Evolutionary conservation across 768 basidiomycete species (phyloP).

Genomic region (Myochromella boudieri): DNA sequence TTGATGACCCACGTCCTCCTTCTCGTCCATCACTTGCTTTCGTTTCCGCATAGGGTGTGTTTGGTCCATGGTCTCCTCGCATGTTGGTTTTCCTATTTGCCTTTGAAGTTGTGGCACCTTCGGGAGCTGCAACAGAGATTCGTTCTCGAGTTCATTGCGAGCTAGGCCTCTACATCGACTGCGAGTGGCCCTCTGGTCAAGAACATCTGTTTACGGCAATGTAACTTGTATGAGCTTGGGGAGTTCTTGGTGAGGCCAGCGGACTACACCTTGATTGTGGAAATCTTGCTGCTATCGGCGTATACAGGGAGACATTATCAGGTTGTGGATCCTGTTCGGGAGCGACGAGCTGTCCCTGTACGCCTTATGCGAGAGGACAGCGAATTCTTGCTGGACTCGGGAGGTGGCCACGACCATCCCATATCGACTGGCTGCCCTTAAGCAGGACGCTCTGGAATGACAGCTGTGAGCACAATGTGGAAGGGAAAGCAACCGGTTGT

Average conservation of each 20-base stretch:
- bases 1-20: constrained; percentile 11
- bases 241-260: constrained; percentile 19
- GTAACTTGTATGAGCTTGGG: constrained; percentile 18
- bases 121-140: constrained; percentile 56
- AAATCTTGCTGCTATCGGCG: constrained; percentile 25
- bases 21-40: constrained; percentile 7
- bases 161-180: constrained; percentile 13
- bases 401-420: constrained; percentile 5
- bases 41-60: neutral
- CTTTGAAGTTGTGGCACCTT: constrained; percentile 40
- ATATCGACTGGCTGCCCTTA: constrained; percentile 9
- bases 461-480: constrained; percentile 16
- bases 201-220: constrained; percentile 6
- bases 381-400: neutral
- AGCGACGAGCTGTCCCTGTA: constrained; percentile 31
- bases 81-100: constrained; percentile 25
- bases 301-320: constrained; percentile 31
- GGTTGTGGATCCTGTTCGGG: constrained; percentile 18
- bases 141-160: constrained; percentile 47
- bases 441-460: constrained; percentile 21
- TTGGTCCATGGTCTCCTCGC: constrained; percentile 7
- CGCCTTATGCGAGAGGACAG: constrained; percentile 24
- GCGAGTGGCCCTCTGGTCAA: constrained; percentile 4
- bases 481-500: constrained; percentile 29
- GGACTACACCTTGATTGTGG: constrained; percentile 14